A percentile compares a stretch with the other conserved stretches of the same genome.
phyloP scores from a whole-genome alignment of 2,329 filamentous ascomycete genomes.

The Talaromyces pinophilus region DNA sequence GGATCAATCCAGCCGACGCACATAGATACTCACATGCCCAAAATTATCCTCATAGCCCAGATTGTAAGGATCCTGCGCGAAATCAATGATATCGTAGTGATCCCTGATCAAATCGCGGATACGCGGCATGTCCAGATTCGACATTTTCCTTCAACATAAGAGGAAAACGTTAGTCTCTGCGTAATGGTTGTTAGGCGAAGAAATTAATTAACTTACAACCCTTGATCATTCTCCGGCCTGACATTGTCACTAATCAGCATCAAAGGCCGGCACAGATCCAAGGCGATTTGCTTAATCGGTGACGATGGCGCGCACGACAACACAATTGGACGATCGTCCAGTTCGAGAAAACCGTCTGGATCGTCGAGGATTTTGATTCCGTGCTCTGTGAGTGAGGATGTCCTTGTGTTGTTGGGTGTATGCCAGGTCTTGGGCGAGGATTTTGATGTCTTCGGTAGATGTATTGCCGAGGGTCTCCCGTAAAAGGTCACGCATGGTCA shows the following conservation, averaged over 20 bases:
- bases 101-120: background rate
- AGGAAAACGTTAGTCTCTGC: background rate
- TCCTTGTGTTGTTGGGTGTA: background rate
- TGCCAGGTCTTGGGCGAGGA: background rate
- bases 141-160: background rate
- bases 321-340: background rate
- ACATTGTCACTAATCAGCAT: background rate
- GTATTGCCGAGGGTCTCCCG: background rate
- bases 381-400: background rate
- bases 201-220: background rate
- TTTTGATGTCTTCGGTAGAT: background rate
- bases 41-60: background rate
- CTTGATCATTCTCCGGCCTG: background rate
- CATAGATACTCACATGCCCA: background rate
- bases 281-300: conserved; percentile 10
- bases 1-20: background rate
- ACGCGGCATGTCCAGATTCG: background rate
- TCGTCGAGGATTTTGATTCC: background rate
- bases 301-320: background rate
- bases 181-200: background rate
- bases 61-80: background rate
- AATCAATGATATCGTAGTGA: background rate
- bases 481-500: background rate
- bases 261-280: conserved; percentile 1
- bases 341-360: conserved; percentile 3